These are phyloP conservation scores for Flaveria sonorensis DNA, from an alignment of 129 eudicot species.

Conservation along the genomic window DNA sequence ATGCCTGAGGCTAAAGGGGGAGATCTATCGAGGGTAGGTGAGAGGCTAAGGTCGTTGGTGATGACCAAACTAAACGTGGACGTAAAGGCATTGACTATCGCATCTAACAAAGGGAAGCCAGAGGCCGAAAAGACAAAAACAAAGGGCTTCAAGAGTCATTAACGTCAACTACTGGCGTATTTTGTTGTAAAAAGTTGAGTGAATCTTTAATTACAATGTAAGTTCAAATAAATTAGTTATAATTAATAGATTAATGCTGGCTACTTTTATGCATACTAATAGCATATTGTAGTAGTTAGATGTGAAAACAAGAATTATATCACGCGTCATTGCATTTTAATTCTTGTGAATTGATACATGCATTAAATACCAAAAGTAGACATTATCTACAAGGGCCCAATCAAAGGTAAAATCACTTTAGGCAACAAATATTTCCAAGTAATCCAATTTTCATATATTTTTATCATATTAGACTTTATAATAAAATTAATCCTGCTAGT, in stretches of 20 bases:
- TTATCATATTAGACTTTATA: not conserved
- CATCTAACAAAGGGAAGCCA: not conserved
- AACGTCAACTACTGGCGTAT: not conserved
- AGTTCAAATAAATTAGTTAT: not conserved
- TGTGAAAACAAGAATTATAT: conserved; percentile 23
- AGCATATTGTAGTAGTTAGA: not conserved
- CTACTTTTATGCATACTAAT: not conserved
- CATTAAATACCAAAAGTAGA: conserved; percentile 16
- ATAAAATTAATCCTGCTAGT: not conserved
- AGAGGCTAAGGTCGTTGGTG: not conserved
- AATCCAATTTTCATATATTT: not conserved
- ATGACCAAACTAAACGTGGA: too few relatives aligned
- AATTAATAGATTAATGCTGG: not conserved
- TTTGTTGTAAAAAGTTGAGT: not conserved
- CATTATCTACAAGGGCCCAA: conserved; percentile 24
- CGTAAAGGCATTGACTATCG: not conserved
- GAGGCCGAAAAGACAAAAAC: not conserved
- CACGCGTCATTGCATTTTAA: conserved; percentile 17
- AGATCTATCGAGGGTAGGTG: not conserved
- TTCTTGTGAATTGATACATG: conserved; percentile 8
- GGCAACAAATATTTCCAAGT: conserved; percentile 12
- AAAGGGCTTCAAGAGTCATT: not conserved
- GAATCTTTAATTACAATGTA: not conserved
- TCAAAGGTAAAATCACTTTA: conserved; percentile 28
- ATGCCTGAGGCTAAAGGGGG: not conserved